Conservation (phyloP, 495 filamentous ascomycete genomes). For the Lophiotrema nucula region DNA sequence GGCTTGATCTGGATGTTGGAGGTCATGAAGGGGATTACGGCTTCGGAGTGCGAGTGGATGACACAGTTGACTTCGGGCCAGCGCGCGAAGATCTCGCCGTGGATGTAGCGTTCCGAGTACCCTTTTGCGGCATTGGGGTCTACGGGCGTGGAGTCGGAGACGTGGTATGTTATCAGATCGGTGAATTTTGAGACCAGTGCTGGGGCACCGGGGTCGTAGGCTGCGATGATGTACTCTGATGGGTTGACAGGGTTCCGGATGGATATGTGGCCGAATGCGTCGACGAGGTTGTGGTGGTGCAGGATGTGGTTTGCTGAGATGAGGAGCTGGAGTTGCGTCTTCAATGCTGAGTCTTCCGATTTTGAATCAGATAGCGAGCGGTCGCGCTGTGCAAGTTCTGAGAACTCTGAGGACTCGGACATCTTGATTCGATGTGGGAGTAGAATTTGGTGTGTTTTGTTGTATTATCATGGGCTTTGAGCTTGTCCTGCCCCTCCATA, state of each 20-base stretch:
- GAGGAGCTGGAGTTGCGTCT: constrained; percentile 13
- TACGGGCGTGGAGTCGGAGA: constrained; percentile 45
- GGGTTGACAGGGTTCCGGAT: constrained; percentile 46
- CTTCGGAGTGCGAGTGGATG: constrained; percentile 50
- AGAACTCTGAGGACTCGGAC: too few species aligned
- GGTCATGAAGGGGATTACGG: constrained; percentile 50
- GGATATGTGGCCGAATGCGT: constrained; percentile 55
- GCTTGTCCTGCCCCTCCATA: too few species aligned
- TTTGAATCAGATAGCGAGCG: too few species aligned
- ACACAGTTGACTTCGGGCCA: constrained; percentile 46
- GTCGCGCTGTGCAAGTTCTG: too few species aligned
- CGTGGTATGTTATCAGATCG: constrained; percentile 49
- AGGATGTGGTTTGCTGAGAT: constrained; percentile 35
- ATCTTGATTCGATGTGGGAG: too few species aligned
- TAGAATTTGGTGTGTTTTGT: too few species aligned
- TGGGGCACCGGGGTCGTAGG: constrained; percentile 43
- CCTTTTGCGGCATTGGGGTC: constrained; percentile 37
- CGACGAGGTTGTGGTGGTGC: constrained; percentile 43
- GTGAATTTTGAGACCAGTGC: constrained; percentile 43
- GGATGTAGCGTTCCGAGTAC: constrained; percentile 52
- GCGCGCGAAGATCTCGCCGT: constrained; percentile 52
- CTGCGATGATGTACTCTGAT: constrained; percentile 49
- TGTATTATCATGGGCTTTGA: too few species aligned
- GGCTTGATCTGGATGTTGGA: constrained; percentile 42
- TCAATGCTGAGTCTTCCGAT: not conserved